A percentile compares a stretch with the other conserved stretches of the same genome.
Conservation (phyloP, 2,329 filamentous ascomycete species). For the Ustulina deusta region DNA sequence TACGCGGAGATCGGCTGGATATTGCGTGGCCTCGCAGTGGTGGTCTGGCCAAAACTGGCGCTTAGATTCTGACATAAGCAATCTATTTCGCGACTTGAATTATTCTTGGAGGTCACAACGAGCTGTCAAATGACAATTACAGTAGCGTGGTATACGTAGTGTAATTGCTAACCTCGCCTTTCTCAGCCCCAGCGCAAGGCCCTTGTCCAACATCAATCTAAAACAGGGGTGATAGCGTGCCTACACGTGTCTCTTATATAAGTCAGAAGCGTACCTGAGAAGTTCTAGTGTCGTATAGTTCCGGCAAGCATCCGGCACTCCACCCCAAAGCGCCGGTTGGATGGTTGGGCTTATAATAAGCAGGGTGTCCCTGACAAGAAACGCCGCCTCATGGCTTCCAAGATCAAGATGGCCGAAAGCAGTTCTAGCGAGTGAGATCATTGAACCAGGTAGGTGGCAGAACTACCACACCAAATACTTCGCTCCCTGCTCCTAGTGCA, state of each 20-base stretch:
- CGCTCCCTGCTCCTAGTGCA: background rate
- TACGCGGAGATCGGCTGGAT: background rate
- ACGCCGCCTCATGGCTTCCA: slow-evolving; percentile 23
- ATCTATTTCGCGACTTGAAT: background rate
- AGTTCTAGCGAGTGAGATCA: slow-evolving; percentile 19
- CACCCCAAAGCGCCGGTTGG: slow-evolving; percentile 28
- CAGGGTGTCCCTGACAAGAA: slow-evolving; percentile 30
- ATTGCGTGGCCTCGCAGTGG: background rate
- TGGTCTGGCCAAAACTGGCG: background rate
- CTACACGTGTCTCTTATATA: background rate
- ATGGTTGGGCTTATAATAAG: slow-evolving; percentile 21
- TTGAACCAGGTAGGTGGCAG: background rate
- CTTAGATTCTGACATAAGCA: background rate
- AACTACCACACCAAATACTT: slow-evolving; percentile 11
- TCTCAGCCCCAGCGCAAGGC: slow-evolving; percentile 8
- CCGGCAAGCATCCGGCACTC: slow-evolving; percentile 38
- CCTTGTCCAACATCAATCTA: background rate
- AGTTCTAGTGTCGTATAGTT: slow-evolving; percentile 3
- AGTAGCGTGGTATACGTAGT: too few species aligned
- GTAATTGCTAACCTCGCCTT: slow-evolving; percentile 2
- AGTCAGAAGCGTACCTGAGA: slow-evolving; percentile 18
- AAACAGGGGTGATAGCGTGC: slow-evolving; percentile 7
- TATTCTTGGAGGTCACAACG: background rate
- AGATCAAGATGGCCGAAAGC: slow-evolving; percentile 14
- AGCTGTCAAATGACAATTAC: background rate